Evolutionary conservation across 306 rosid genomes (phyloP), one percentile per base, ranked within the genome.

Genomic region (Malus orientalis): DNA sequence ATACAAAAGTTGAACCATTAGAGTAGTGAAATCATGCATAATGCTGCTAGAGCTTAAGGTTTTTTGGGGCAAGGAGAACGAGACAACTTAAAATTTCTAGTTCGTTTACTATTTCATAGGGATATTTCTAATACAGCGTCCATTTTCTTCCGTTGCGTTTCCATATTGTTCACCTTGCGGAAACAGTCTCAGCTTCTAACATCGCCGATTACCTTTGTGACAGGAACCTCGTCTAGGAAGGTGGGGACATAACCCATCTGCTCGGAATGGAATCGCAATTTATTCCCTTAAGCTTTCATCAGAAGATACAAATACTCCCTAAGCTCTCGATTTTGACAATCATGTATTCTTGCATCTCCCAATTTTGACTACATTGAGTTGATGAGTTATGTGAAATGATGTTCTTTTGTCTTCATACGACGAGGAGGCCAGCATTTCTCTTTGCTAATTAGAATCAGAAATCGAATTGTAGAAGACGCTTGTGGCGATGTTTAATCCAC

Each of bases 201-300:
- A 16, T 42, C 13, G 58, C 23, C 16, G 74, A 30, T 44, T 32
- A 44, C 23, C 23, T 71, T 82, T 61, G 70, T 22, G 40, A 72
- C 96, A 91, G 98, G 98, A 92, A 82, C 97, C 98, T 73, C 96
- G 97, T 30, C 83, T 95, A 4, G 98, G 98, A 83, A 88, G 95
- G 82, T 92, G 97, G 97, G 97, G 97, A 51, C 74, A 74, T 14
- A 74, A 70, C 65, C 71, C 79, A 8, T 85, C 81, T 62, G 93
- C 97, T 71, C 88, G 76, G 25, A 95, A 95, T 54, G 97, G 97
- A 74, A 83, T 95, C 70, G 88, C 91, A 53, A 72, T 95, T 82
- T 93, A 92, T 78, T 80, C 86, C 53, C 90, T 95, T 4, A 78
- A 87, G 77, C 88, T 89, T 47, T 84, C 87, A 8, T 88, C 83